Percentiles rank a stretch among this genome's conserved stretches.
Conservation (phyloP, 176 grass and related monocot genomes). For the Paspalum vaginatum region DNA sequence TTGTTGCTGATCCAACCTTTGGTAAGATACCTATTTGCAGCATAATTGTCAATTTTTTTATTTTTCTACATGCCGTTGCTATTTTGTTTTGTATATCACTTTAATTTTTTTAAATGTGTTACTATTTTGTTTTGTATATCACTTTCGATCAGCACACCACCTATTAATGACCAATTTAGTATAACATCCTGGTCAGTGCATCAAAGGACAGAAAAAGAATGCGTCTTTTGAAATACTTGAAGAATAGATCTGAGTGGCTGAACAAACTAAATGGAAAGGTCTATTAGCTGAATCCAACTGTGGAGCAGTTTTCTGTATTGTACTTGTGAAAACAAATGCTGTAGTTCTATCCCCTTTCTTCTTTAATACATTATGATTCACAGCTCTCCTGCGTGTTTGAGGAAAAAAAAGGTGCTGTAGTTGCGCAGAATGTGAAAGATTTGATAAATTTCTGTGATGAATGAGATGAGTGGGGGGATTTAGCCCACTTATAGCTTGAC, state of each 20-base stretch:
- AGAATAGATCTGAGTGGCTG: background rate
- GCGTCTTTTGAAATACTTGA: background rate
- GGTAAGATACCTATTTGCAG: slow-evolving; percentile 52
- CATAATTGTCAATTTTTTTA: background rate
- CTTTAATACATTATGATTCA: too few species aligned
- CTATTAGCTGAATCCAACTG: background rate
- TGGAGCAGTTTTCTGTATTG: background rate
- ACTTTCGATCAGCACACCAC: background rate
- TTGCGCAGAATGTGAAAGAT: background rate
- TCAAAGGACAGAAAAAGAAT: background rate
- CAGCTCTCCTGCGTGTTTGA: too few species aligned
- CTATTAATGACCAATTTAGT: too few species aligned
- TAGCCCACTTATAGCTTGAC: too few species aligned
- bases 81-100: background rate
- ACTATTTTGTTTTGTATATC: slow-evolving; percentile 8
- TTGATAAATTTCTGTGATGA: background rate
- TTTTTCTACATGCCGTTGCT: background rate
- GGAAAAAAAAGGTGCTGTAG: too few species aligned
- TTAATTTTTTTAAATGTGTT: background rate
- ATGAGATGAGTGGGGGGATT: too few species aligned
- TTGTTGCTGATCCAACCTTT: slow-evolving; percentile 88
- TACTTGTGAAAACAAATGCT: background rate
- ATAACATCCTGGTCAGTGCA: too few species aligned
- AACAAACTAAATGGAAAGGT: background rate
- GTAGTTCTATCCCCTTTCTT: too few species aligned